Conservation (phyloP, 345 rosid species). For the Arabidopsis suecica region DNA sequence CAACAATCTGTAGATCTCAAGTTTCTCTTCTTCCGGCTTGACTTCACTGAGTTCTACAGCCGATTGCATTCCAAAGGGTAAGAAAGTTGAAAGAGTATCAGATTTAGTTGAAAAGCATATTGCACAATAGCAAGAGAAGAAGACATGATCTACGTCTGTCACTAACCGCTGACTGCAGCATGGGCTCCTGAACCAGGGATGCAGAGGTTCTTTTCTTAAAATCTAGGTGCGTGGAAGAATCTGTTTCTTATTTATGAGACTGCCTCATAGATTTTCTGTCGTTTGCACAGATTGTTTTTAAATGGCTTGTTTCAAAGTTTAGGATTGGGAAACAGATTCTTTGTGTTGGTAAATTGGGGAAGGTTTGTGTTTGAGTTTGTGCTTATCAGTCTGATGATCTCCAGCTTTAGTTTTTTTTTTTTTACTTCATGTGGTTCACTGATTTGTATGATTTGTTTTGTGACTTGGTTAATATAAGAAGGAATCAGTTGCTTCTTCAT, state of each 20-base stretch:
- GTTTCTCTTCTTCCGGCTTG: slow-evolving; percentile 93
- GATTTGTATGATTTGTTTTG: slow-evolving; percentile 44
- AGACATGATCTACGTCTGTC: slow-evolving; percentile 33
- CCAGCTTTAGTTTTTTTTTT: slow-evolving; percentile 32
- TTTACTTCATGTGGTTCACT: slow-evolving; percentile 23
- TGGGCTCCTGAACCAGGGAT: slow-evolving; percentile 24
- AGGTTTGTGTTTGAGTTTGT: slow-evolving; percentile 40
- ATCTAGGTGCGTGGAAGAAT: slow-evolving; percentile 36
- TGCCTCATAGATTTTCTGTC: slow-evolving; percentile 28
- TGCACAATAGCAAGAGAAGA: slow-evolving; percentile 37
- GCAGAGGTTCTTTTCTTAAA: slow-evolving; percentile 30
- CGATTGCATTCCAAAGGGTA: slow-evolving; percentile 58
- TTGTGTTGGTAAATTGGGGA: slow-evolving; percentile 34
- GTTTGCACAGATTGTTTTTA: slow-evolving; percentile 35
- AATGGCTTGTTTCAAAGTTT: slow-evolving; percentile 33
- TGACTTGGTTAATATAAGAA: slow-evolving; percentile 37
- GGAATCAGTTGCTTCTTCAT: slow-evolving; percentile 36
- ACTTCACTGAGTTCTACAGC: slow-evolving; percentile 93
- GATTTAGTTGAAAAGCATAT: slow-evolving; percentile 37
- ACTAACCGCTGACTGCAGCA: slow-evolving; percentile 46
- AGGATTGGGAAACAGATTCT: slow-evolving; percentile 36
- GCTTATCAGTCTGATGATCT: slow-evolving; percentile 24
- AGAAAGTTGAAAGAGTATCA: slow-evolving; percentile 30
- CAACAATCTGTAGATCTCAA: slow-evolving; percentile 93
- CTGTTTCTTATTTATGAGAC: slow-evolving; percentile 24